Conservation (phyloP, 345 rosid genomes). For the Gossypium ekmanianum region DNA sequence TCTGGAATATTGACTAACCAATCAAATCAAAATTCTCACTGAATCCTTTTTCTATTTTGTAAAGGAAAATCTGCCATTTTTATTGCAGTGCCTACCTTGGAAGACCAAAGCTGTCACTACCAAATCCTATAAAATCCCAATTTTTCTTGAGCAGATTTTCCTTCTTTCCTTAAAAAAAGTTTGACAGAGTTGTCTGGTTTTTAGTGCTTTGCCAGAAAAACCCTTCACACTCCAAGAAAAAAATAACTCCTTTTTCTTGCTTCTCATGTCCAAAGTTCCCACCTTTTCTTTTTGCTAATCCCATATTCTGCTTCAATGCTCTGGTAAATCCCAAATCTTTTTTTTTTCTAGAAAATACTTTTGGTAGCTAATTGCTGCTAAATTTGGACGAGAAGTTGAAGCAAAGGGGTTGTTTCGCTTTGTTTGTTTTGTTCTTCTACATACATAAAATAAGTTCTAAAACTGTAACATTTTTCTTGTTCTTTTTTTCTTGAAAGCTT, state of each 20-base stretch:
- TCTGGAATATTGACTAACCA: background rate
- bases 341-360: background rate
- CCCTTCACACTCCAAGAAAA: background rate
- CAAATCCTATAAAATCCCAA: constrained; percentile 15
- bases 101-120: background rate
- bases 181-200: background rate
- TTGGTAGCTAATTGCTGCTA: background rate
- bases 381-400: background rate
- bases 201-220: background rate
- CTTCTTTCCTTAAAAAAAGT: background rate
- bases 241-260: background rate
- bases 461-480: background rate
- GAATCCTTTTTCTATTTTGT: background rate
- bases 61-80: background rate
- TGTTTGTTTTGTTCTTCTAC: constrained; percentile 21
- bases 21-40: background rate
- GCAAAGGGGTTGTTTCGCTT: background rate
- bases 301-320: background rate
- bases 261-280: constrained; percentile 1
- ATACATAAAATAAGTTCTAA: constrained; percentile 15
- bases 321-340: background rate
- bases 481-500: background rate
- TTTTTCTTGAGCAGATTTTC: background rate
- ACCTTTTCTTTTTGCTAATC: background rate
- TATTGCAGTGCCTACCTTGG: constrained; percentile 3